phyloP scores from a whole-genome alignment of 768 basidiomycete species.

The Pulveroboletus frians region DNA sequence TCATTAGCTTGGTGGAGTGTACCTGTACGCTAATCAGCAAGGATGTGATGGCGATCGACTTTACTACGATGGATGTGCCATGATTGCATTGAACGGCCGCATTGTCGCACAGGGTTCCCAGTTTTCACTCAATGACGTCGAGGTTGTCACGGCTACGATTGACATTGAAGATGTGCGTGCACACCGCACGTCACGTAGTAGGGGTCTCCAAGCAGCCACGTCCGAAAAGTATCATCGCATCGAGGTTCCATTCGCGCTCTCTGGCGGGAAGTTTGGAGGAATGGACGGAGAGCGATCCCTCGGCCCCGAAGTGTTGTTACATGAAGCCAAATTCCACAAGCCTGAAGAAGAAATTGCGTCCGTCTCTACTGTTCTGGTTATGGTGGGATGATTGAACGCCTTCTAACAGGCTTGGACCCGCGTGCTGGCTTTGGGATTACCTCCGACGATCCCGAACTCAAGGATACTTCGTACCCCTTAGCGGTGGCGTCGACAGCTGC shows the following conservation, averaged over 20 bases:
- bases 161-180: slow-evolving; percentile 96
- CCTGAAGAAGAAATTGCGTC: slow-evolving; percentile 99
- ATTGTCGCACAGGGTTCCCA: slow-evolving; percentile 95
- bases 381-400: background rate
- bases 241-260: slow-evolving; percentile 75
- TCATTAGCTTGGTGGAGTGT: slow-evolving; percentile 85
- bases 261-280: slow-evolving; percentile 68
- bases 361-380: slow-evolving; percentile 22
- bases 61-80: slow-evolving; percentile 95
- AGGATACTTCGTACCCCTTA: slow-evolving; percentile 93
- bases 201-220: slow-evolving; percentile 84
- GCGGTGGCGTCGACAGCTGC: slow-evolving; percentile 96
- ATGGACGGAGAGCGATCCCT: slow-evolving; percentile 47
- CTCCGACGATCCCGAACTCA: slow-evolving; percentile 88
- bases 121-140: slow-evolving; percentile 93
- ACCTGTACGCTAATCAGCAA: slow-evolving; percentile 98
- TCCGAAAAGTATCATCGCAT: slow-evolving; percentile 76
- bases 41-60: slow-evolving; percentile 97
- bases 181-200: slow-evolving; percentile 76
- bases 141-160: slow-evolving; percentile 92
- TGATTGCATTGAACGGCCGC: slow-evolving; percentile 92
- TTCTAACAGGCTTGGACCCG: slow-evolving; percentile 75
- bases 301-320: slow-evolving; percentile 43
- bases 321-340: slow-evolving; percentile 52
- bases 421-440: slow-evolving; percentile 99